These are phyloP conservation scores for Discostella pseudostelligera DNA, from an alignment of 108 stramenopile genomes.

Conservation along the genomic window DNA sequence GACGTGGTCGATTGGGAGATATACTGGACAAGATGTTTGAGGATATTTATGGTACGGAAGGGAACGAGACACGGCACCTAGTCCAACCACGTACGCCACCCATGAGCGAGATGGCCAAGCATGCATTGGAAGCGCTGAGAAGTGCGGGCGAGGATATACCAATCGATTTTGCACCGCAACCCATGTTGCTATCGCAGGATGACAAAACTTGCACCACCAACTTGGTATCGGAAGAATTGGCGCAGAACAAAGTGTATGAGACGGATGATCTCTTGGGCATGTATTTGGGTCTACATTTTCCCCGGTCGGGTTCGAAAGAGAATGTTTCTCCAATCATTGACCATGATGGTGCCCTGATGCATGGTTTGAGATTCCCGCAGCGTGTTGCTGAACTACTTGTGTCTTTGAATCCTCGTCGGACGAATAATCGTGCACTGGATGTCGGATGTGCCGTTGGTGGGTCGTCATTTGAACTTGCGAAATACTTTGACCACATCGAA, in stretches of 20 bases:
- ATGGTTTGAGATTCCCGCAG: slow-evolving; percentile 64
- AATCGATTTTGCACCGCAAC: slow-evolving; percentile 52
- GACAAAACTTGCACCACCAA: slow-evolving; percentile 2
- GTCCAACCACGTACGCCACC: slow-evolving; percentile 67
- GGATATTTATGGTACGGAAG: slow-evolving; percentile 59
- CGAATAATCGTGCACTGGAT: slow-evolving; percentile 62
- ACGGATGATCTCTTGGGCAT: slow-evolving; percentile 54
- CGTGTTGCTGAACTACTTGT: slow-evolving; percentile 52
- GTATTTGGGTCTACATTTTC: slow-evolving; percentile 79
- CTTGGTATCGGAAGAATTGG: not conserved
- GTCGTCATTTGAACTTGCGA: slow-evolving; percentile 81
- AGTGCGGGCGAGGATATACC: slow-evolving; percentile 57
- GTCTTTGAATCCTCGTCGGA: slow-evolving; percentile 41
- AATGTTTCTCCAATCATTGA: slow-evolving; percentile 50
- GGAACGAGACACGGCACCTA: slow-evolving; percentile 48
- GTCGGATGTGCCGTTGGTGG: slow-evolving; percentile 92
- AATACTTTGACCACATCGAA: slow-evolving; percentile 73
- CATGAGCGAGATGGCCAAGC: slow-evolving; percentile 49
- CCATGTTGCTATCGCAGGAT: not conserved
- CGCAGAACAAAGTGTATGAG: slow-evolving; percentile 60
- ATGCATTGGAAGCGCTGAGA: slow-evolving; percentile 54
- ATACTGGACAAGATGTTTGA: slow-evolving; percentile 36
- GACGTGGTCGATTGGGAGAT: slow-evolving; percentile 35
- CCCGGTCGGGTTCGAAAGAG: slow-evolving; percentile 48
- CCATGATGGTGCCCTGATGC: slow-evolving; percentile 53